Conservation (phyloP, 306 rosid genomes). For the Citrullus amarus region DNA sequence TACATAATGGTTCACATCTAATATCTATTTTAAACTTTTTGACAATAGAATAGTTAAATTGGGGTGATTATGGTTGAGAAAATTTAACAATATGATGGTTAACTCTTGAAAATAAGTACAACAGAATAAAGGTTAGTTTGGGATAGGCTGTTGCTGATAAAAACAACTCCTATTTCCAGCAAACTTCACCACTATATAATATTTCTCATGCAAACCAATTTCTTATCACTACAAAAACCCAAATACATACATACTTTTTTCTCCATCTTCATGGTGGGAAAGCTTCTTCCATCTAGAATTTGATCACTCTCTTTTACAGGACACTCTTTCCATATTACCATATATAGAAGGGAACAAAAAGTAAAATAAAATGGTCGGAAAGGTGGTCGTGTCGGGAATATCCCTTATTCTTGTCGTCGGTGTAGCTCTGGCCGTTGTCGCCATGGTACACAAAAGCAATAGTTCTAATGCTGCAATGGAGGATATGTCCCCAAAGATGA, state of each 20-base stretch:
- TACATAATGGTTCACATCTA: too few relatives aligned
- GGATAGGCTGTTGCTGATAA: background rate
- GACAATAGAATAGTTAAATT: too few relatives aligned
- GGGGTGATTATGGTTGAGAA: too few relatives aligned
- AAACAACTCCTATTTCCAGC: background rate
- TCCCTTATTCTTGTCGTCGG: conserved; percentile 59
- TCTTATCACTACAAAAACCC: background rate
- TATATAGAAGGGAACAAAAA: background rate
- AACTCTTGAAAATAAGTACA: too few relatives aligned
- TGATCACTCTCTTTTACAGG: background rate
- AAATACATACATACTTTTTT: background rate
- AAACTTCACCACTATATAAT: background rate
- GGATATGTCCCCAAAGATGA: conserved; percentile 9
- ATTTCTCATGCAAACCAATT: background rate
- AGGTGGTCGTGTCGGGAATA: conserved; percentile 25
- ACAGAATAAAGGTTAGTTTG: too few relatives aligned
- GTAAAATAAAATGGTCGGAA: conserved; percentile 20
- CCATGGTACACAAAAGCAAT: conserved; percentile 13
- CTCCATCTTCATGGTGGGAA: background rate
- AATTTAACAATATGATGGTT: too few relatives aligned
- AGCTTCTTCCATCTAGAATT: background rate
- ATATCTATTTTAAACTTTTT: too few relatives aligned
- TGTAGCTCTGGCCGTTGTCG: conserved; percentile 36
- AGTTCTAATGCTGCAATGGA: background rate
- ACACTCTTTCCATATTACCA: background rate